phyloP scores from a whole-genome alignment of 225 moss, liverwort and hornwort species.

The Polytrichum commune region DNA sequence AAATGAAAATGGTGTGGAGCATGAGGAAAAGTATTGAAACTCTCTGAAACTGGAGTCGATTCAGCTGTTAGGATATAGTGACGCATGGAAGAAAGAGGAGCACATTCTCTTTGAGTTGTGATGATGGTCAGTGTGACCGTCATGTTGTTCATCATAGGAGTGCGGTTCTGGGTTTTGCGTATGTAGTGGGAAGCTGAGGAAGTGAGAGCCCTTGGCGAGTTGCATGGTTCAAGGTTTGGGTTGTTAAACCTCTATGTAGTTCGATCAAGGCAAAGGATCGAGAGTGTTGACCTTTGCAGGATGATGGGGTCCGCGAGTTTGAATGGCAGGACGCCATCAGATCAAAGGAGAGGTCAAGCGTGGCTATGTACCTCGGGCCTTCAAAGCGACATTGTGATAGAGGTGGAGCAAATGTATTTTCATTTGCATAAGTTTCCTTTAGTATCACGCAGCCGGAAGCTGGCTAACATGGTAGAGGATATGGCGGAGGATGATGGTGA shows the following conservation, averaged over 20 bases:
- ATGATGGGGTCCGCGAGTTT: conserved; percentile 37
- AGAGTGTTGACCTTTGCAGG: neutral
- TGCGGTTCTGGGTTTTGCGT: neutral
- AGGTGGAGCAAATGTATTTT: conserved; percentile 53
- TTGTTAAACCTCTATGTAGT: neutral
- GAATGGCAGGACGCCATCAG: conserved; percentile 27
- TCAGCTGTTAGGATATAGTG: neutral
- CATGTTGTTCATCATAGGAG: neutral
- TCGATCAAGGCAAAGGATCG: neutral
- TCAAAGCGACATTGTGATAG: conserved; percentile 49
- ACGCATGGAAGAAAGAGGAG: neutral
- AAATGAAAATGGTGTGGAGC: too few species aligned
- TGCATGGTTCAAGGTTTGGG: neutral
- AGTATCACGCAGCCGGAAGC: conserved; percentile 36
- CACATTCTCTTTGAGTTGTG: neutral
- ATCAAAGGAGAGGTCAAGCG: conserved; percentile 42
- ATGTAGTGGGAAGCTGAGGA: neutral
- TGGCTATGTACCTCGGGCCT: conserved; percentile 57
- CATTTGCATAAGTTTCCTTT: conserved; percentile 66
- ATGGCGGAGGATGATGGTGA: conserved; percentile 45
- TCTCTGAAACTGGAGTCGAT: neutral
- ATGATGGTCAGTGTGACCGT: neutral
- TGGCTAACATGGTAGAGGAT: conserved; percentile 51
- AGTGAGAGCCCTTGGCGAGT: neutral
- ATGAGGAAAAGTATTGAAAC: neutral